Conservation (phyloP, 306 rosid species). For the Glycine latifolia region DNA sequence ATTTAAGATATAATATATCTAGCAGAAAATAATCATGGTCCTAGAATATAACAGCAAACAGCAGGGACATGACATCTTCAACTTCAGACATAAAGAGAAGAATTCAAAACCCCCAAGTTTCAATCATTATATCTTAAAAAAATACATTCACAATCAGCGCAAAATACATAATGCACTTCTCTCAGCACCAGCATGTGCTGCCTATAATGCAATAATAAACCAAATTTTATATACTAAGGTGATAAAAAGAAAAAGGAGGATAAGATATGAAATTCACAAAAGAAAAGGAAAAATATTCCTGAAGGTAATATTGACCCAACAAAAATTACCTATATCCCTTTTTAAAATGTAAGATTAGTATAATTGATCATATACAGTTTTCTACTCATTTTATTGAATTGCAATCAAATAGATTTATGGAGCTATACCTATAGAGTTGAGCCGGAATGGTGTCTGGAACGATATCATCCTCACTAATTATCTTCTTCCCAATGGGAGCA, state of each 20-base stretch:
- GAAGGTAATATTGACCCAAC: neutral
- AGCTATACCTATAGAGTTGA: constrained; percentile 75
- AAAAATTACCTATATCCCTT: neutral
- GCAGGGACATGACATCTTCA: constrained; percentile 17
- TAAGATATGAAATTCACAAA: constrained; percentile 28
- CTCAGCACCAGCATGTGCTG: neutral
- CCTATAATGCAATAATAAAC: constrained; percentile 10
- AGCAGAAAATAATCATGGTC: constrained; percentile 36
- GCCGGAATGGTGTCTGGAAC: constrained; percentile 88
- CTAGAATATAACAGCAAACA: neutral
- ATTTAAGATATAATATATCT: neutral
- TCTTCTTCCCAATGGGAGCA: constrained; percentile 98
- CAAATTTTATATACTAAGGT: constrained; percentile 22
- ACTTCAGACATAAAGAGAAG: constrained; percentile 34
- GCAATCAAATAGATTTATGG: constrained; percentile 10
- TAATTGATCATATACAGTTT: neutral
- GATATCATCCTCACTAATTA: constrained; percentile 81
- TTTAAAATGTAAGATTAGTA: neutral
- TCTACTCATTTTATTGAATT: constrained; percentile 18
- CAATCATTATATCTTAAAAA: constrained; percentile 3
- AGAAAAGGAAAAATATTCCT: constrained; percentile 8
- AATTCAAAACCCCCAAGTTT: constrained; percentile 14
- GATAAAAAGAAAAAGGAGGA: constrained; percentile 22
- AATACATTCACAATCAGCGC: neutral
- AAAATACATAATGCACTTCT: constrained; percentile 28